Evolutionary conservation across 208 protist genomes (phyloP), one percentile per base, ranked within the genome.

Genomic region (Trichomonas vaginalis): DNA sequence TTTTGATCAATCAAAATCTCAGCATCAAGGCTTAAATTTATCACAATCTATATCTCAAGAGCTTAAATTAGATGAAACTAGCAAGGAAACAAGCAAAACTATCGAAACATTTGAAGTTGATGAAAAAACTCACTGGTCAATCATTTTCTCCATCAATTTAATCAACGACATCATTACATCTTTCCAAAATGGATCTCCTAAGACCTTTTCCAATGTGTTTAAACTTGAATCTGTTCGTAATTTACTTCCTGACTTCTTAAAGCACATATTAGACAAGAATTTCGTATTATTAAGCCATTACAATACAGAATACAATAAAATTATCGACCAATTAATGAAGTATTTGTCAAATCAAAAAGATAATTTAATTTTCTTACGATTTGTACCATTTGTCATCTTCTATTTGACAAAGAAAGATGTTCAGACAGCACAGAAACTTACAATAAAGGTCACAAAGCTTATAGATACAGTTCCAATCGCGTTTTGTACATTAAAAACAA

Each of bases 241-340:
- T n/a, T 14, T 49, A 10, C 56, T 92, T 15, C 82, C 56, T 70
- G 56, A 70, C n/a, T 15, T 92, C 37, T 51, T 92, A 9, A 92
- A 92, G 27, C 56, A 92, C 46, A 51, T 92, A 35, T 51, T 92
- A 92, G 86, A 92, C 27, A 51, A 92, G 32, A 42, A 92, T 92
- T n/a, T 49, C 17, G n/a, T 0, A 48, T 49, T 92, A 17, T 27
- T 92, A 2, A 8, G 27, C 1, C 37, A 35, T 92, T 92, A 48
- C 32, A 40, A 92, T 35, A 35, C 40, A 12, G 40, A 92, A 92
- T 92, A n/a, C 27, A 92, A 47, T n/a, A 51, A 14, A 32, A 39
- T 39, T 51, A 92, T 51, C 8, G 27, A 45, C 6, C 6, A 39
- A 39, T 27, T 92, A 48, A 39, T 17, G 0, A 27, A 45, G 39